Conservation (phyloP, 2,329 filamentous ascomycete genomes). For the Xylaria sp. region DNA sequence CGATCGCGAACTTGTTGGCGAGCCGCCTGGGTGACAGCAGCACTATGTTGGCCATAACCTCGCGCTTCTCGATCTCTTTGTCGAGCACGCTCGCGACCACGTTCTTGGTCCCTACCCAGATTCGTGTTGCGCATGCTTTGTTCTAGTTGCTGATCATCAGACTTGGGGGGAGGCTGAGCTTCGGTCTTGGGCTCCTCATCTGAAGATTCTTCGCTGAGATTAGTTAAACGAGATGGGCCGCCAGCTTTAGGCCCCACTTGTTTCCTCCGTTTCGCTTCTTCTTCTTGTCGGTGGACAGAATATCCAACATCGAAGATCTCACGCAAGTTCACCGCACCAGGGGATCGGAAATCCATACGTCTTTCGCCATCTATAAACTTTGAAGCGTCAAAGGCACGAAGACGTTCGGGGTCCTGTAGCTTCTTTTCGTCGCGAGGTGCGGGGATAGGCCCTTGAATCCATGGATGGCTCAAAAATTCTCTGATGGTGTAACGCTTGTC, state of each 20-base stretch:
- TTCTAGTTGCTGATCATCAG: slow-evolving; percentile 75
- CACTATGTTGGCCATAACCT: slow-evolving; percentile 90
- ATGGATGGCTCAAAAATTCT: slow-evolving; percentile 93
- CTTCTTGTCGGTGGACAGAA: slow-evolving; percentile 94
- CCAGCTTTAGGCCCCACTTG: slow-evolving; percentile 79
- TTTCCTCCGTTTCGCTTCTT: slow-evolving; percentile 91
- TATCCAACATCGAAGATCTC: slow-evolving; percentile 99
- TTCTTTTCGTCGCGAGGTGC: slow-evolving; percentile 70
- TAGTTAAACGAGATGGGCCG: slow-evolving; percentile 65
- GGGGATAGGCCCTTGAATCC: slow-evolving; percentile 77
- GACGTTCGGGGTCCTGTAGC: slow-evolving; percentile 54
- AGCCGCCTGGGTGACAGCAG: slow-evolving; percentile 83
- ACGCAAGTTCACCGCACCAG: slow-evolving; percentile 91
- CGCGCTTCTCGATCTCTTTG: slow-evolving; percentile 56
- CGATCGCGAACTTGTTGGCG: slow-evolving; percentile 78
- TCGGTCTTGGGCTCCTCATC: slow-evolving; percentile 69
- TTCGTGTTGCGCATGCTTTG: slow-evolving; percentile 88
- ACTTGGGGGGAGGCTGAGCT: slow-evolving; percentile 55
- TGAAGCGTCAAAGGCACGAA: slow-evolving; percentile 67
- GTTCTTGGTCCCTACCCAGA: slow-evolving; percentile 65
- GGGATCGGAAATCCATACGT: slow-evolving; percentile 92
- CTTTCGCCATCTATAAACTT: slow-evolving; percentile 68
- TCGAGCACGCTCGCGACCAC: slow-evolving; percentile 62
- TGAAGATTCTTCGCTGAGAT: slow-evolving; percentile 75
- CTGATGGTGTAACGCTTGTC: slow-evolving; percentile 94